These are phyloP conservation scores for Colletotrichum agaves DNA, from an alignment of 2,329 filamentous ascomycete genomes.

Conservation along the genomic window DNA sequence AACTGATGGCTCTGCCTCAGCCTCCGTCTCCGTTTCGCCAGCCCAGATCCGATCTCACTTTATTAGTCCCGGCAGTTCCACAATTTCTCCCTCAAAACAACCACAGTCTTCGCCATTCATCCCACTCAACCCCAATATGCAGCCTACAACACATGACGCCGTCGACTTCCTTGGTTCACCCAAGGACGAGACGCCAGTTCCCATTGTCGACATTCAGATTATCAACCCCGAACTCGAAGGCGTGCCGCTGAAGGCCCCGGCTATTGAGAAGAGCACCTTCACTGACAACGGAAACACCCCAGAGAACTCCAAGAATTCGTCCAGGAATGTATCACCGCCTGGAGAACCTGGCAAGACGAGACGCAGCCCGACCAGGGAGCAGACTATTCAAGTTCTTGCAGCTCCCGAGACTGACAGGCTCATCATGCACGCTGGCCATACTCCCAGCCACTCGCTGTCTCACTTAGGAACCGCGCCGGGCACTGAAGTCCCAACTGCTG, in stretches of 20 bases:
- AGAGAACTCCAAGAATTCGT: conserved; percentile 42
- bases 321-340: conserved; percentile 44
- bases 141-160: conserved; percentile 46
- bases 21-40: conserved; percentile 39
- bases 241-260: conserved; percentile 65
- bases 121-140: conserved; percentile 58
- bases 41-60: conserved; percentile 33
- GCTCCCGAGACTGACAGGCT: conserved; percentile 62
- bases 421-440: conserved; percentile 72
- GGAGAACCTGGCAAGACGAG: conserved; percentile 40
- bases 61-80: conserved; percentile 45
- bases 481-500: conserved; percentile 52
- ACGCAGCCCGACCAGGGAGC: conserved; percentile 50
- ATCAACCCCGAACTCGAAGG: conserved; percentile 70
- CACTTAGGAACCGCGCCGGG: conserved; percentile 57
- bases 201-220: conserved; percentile 66
- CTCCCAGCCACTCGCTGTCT: conserved; percentile 69
- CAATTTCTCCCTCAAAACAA: conserved; percentile 47
- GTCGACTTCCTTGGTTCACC: conserved; percentile 50
- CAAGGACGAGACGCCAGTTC: conserved; percentile 50
- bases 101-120: conserved; percentile 51
- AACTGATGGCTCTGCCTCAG: conserved; percentile 37
- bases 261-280: conserved; percentile 64
- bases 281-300: conserved; percentile 48
- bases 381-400: conserved; percentile 58